phyloP scores from a whole-genome alignment of 495 filamentous ascomycete species.

The Hypomontagnella submonticulosa region DNA sequence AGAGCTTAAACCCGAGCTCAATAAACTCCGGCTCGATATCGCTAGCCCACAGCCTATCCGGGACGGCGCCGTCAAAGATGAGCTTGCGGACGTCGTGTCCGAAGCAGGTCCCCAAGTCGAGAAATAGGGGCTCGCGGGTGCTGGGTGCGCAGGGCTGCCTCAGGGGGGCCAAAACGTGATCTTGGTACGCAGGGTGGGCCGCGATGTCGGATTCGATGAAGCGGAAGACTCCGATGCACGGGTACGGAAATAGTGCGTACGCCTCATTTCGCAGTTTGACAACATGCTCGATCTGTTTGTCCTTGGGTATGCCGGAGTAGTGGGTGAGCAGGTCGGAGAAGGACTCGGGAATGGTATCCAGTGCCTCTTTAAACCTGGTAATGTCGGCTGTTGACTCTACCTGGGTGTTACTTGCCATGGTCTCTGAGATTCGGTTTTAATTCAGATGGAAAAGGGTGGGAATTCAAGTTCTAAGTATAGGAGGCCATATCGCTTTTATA shows the following conservation, averaged over 20 bases:
- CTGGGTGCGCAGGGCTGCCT: slow-evolving; percentile 16
- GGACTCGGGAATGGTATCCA: slow-evolving; percentile 28
- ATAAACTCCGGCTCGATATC: slow-evolving; percentile 63
- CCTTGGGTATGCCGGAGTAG: slow-evolving; percentile 34
- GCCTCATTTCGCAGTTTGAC: slow-evolving; percentile 40
- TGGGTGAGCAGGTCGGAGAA: slow-evolving; percentile 33
- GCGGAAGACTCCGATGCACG: slow-evolving; percentile 56
- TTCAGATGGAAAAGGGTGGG: too few relatives aligned
- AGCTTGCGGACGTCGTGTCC: slow-evolving; percentile 64
- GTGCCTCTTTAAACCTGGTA: slow-evolving; percentile 13
- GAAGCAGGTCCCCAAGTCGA: slow-evolving; percentile 64
- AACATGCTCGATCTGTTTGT: slow-evolving; percentile 34
- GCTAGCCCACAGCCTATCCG: slow-evolving; percentile 56
- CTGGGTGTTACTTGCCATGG: too few relatives aligned
- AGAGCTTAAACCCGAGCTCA: slow-evolving; percentile 59
- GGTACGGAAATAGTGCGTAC: slow-evolving; percentile 45
- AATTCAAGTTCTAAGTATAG: too few relatives aligned
- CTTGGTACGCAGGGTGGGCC: slow-evolving; percentile 30
- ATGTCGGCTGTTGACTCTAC: too few relatives aligned
- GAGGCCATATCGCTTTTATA: too few relatives aligned
- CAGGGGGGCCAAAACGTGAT: slow-evolving; percentile 46
- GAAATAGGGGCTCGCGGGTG: slow-evolving; percentile 45
- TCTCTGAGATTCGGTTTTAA: too few relatives aligned
- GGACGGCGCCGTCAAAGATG: slow-evolving; percentile 56
- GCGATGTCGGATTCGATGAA: slow-evolving; percentile 54